Base-by-base conservation (phyloP, 2,329 filamentous ascomycete genomes). In the Arthrinium phaeospermum region DNA sequence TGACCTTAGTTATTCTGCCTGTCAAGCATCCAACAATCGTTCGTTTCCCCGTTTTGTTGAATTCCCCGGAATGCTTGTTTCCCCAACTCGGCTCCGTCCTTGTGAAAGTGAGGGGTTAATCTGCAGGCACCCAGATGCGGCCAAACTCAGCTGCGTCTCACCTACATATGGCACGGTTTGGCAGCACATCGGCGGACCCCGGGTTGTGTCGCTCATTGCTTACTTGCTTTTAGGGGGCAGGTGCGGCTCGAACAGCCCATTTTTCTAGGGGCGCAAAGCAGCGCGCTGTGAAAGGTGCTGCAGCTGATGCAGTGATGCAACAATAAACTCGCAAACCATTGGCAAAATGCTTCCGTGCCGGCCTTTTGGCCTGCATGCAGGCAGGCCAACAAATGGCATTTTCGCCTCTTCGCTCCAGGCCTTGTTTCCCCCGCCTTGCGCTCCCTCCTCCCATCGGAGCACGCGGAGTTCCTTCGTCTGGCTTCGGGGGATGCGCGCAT, bases 31-130 rank as follows among this genome's bases (percentile, higher is more conserved):
- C 8, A 13, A 19, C 30, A 8, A 41, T 41, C 37, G 37, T 41
- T 10, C 7, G 37, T 4, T 37, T n/a, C 13, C n/a, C 2, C 53
- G 22, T 5, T 64, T 64, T 64, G 34, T 64, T 64, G 57, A 37
- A 37, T 24, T 22, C 27, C 53, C 53, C 27, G 13, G 12, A 30
- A 34, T 61, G 24, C 51, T 57, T 34, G 30, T 41, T 41, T n/a
- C 57, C 34, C 57, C 57, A 64, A 41, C 57, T 10, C 16, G 57
- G 34, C 41, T 13, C 19, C 57, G 19, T 64, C 30, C 57, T 64
- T 41, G n/a, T 3, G 34, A n/a, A 22, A 41, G 57, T 64, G 57
- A 64, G 57, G 57, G 57, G 57, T 64, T 34, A 64, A 64, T 41
- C 34, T 41, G 57, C 57, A 37, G 12, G 19, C 34, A n/a, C 30